Base-by-base conservation (phyloP, 2,329 filamentous ascomycete genomes). In the Fusarium bulbicola region DNA sequence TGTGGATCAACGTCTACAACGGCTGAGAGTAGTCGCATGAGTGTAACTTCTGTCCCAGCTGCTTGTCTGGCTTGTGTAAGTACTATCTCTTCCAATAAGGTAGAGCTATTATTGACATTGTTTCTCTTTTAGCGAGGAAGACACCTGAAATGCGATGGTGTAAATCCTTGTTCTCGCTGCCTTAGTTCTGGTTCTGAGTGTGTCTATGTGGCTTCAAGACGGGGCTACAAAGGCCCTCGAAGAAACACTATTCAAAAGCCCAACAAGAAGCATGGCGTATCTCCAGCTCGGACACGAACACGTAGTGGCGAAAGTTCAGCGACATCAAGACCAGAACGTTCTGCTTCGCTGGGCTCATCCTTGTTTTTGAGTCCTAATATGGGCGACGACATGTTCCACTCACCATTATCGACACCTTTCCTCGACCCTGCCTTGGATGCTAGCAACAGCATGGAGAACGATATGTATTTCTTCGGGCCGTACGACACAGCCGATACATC, bases 101-200 rank as follows among this genome's bases (percentile, higher is more conserved):
- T 4, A 36, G 49, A 36, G n/a, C 32, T 13, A 15, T 13, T 21
- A 21, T 72, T 73, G 42, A 74, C 66, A 47, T 61, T 26, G 20
- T 39, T 34, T 32, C 32, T 40, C 18, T 30, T 32, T 39, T 78
- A 90, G 88, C 85, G 89, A 58, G 83, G 79, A 72, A 90, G 93
- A 78, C 93, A 95, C 80, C 86, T 95, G 54, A 95, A 94, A 79
- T 95, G 93, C 79, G 92, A 95, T 80, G 92, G 92, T 34, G 82
- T 85, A 42, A 90, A 83, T 37, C 92, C 93, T 18, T 95, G 93
- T 81, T 86, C 88, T 52, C 90, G 93, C 60, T 95, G 93, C 81
- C 82, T 83, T 28, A 81, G 84, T 57, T 86, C 87, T 53, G 87
- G 87, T 63, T 83, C 86, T 24, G 86, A 91, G 53, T 95, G 93